These are phyloP conservation scores for Kwoniella heveanensis DNA, from an alignment of 768 basidiomycete genomes.

Conservation along the genomic window DNA sequence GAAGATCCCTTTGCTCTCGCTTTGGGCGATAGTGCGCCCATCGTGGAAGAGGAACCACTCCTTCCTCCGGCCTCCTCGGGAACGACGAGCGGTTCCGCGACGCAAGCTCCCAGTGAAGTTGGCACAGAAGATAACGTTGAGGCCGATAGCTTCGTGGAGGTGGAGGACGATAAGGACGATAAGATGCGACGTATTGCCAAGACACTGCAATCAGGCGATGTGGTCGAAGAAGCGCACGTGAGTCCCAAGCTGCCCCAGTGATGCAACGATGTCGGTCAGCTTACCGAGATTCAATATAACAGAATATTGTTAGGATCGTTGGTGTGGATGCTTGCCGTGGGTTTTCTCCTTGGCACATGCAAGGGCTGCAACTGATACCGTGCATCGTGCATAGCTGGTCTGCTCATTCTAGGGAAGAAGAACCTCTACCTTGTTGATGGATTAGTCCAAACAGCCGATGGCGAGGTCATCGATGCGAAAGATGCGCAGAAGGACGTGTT, in stretches of 20 bases:
- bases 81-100: background rate
- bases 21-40: constrained; percentile 40
- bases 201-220: constrained; percentile 82
- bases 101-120: constrained; percentile 6
- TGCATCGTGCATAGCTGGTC: constrained; percentile 64
- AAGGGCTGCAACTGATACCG: background rate
- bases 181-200: constrained; percentile 84
- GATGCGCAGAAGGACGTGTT: constrained; percentile 81
- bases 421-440: constrained; percentile 91
- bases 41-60: constrained; percentile 38
- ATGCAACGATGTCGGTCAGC: too few species aligned
- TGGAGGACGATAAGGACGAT: constrained; percentile 65
- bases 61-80: background rate
- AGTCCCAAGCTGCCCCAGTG: constrained; percentile 15
- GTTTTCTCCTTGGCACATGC: constrained; percentile 43
- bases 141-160: constrained; percentile 63
- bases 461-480: constrained; percentile 82
- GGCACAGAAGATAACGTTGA: constrained; percentile 29
- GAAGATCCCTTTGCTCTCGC: constrained; percentile 54
- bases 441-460: constrained; percentile 78
- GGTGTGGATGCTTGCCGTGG: constrained; percentile 90
- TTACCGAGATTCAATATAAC: too few species aligned
- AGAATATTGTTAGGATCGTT: constrained; percentile 81
- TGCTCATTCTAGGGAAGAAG: constrained; percentile 80
- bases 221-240: constrained; percentile 67